phyloP scores from a whole-genome alignment of 805 yeast genomes.

The Myxozyma geophila region DNA sequence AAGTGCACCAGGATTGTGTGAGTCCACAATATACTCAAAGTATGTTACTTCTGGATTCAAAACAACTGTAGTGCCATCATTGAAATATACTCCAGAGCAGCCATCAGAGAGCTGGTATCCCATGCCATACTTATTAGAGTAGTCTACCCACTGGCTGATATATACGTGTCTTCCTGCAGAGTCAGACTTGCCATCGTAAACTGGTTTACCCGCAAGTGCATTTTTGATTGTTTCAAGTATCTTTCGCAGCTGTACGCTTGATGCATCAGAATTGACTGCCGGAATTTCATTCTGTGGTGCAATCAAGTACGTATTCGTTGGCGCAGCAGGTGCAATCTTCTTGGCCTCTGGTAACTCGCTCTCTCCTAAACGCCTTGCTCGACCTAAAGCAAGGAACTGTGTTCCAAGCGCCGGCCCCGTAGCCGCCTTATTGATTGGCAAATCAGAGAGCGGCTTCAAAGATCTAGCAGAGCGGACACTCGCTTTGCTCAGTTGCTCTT shows the following conservation, averaged over 20 bases:
- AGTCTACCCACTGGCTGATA: constrained; percentile 97
- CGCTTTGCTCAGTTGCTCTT: constrained; percentile 15
- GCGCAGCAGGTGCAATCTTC: constrained; percentile 3
- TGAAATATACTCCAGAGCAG: constrained; percentile 87
- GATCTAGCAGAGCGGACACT: constrained; percentile 20
- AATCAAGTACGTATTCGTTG: background rate
- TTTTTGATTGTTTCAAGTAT: constrained; percentile 6
- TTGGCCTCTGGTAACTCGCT: constrained; percentile 8
- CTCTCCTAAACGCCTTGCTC: constrained; percentile 27
- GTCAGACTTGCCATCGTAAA: background rate
- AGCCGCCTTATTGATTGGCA: constrained; percentile 24
- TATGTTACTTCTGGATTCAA: constrained; percentile 49
- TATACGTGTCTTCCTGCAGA: constrained; percentile 44
- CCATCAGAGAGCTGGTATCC: constrained; percentile 91
- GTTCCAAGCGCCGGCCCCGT: background rate
- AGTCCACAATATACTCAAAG: constrained; percentile 32
- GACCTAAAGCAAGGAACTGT: constrained; percentile 22
- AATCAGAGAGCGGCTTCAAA: constrained; percentile 26
- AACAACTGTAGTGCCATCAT: constrained; percentile 80
- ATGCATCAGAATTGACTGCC: background rate
- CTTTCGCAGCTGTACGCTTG: constrained; percentile 4
- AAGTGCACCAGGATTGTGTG: background rate
- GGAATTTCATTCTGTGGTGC: background rate
- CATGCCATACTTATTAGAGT: constrained; percentile 92
- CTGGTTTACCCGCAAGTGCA: constrained; percentile 9